Percentiles rank a stretch among this genome's conserved stretches.
These are phyloP conservation scores for Melaleuca alternifolia DNA, from an alignment of 345 rosid genomes.

Conservation along the genomic window DNA sequence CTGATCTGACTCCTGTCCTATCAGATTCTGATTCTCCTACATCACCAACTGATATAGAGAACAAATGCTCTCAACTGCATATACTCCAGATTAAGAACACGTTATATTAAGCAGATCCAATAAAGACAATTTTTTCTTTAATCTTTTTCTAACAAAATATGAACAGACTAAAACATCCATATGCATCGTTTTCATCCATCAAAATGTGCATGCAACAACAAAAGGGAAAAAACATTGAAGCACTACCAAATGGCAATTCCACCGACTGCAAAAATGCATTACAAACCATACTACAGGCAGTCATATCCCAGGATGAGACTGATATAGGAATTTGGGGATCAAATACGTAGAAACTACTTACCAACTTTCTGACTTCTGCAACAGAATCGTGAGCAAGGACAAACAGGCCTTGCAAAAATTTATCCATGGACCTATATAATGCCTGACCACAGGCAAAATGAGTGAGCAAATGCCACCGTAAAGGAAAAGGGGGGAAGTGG, in stretches of 20 bases:
- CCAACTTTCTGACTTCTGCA: slow-evolving; percentile 80
- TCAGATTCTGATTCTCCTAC: background rate
- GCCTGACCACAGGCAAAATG: slow-evolving; percentile 32
- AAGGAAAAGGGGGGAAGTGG: background rate
- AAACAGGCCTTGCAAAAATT: slow-evolving; percentile 85
- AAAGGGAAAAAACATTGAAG: background rate
- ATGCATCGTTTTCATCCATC: background rate
- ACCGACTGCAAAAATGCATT: background rate
- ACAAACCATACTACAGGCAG: background rate
- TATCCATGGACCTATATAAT: slow-evolving; percentile 51
- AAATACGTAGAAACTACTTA: slow-evolving; percentile 13
- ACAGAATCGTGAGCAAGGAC: slow-evolving; percentile 70
- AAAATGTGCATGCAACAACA: background rate
- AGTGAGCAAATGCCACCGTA: background rate
- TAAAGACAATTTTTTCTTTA: background rate
- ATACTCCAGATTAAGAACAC: background rate
- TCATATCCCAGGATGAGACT: background rate
- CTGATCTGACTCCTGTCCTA: background rate
- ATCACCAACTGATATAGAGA: background rate
- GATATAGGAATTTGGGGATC: background rate
- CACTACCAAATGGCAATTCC: background rate
- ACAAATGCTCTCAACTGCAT: background rate
- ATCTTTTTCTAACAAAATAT: background rate
- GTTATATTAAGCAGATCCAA: background rate
- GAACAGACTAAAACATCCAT: background rate